Evolutionary conservation across 2,329 filamentous ascomycete species (phyloP), one percentile per base, ranked within the genome.

Genomic region (Aspergillus sp.): DNA sequence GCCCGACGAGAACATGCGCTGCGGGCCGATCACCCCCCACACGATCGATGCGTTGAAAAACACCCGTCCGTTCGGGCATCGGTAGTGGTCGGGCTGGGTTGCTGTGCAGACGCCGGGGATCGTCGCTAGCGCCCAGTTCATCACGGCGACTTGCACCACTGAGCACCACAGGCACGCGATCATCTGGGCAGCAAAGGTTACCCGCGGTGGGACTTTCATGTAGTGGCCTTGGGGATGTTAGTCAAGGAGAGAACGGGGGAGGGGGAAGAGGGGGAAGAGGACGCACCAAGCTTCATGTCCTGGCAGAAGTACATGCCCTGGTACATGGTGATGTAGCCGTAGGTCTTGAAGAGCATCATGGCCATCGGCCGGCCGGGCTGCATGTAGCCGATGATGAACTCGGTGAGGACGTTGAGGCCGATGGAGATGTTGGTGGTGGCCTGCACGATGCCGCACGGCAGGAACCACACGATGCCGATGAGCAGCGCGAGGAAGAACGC

Each of bases 321-420:
- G 14, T 77, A 77, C 83, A 88, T 87, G 71, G 78, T 83, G 51
- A 88, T 81, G 65, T 87, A 88, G 47, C 85, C 84, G 62, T 87
- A 89, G 56, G 85, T 88, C 71, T 89, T 89, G 76, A 89, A 89
- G 73, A 89, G 80, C 86, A 90, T 90, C 80, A 89, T 86, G 45
- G 86, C 86, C 55, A 89, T 76, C 1, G 87, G 87, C 3, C 80
- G 79, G 21, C 87, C 87, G 0, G 87, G 87, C 46, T 87, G 81
- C 78, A 89, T 86, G 69, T 89, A 89, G 5, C 87, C 87, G 55
- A 87, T 80, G 54, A 90, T 80, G 61, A 87, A 88, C 65, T 89
- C 86, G n/a, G 86, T 87, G 53, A 89, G 71, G 16, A 90, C 85
- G 59, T 91, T 91, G 32, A 89, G 76, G 4, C 85, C 85, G 3